Percentiles rank a stretch among this genome's conserved stretches.
These are phyloP conservation scores for Pestalotiopsis sp. DNA, from an alignment of 2,329 filamentous ascomycete species.

Conservation along the genomic window DNA sequence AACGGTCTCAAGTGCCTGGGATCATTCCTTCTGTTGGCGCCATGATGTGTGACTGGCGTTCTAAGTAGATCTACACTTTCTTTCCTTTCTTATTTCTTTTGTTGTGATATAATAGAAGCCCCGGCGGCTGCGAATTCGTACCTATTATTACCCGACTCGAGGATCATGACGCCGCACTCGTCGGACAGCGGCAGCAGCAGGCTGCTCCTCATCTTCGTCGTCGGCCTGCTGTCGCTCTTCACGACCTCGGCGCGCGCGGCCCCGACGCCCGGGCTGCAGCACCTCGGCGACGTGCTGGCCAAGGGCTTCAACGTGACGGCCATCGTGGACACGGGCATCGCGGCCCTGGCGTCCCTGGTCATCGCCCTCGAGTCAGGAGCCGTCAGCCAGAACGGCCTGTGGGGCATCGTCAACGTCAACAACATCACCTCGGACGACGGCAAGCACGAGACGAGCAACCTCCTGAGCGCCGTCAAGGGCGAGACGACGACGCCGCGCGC, in stretches of 20 bases:
- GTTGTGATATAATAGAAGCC: not conserved
- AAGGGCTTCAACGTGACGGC: not conserved
- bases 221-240: not conserved
- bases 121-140: not conserved
- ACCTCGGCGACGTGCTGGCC: not conserved
- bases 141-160: not conserved
- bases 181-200: not conserved
- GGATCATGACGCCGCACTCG: not conserved
- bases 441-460: not conserved
- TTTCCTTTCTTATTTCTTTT: not conserved
- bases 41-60: not conserved
- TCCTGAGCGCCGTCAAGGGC: not conserved
- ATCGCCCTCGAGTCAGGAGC: constrained; percentile 16
- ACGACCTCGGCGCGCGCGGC: not conserved
- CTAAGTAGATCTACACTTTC: not conserved
- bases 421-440: constrained; percentile 11
- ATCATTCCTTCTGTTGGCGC: not conserved
- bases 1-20: not conserved
- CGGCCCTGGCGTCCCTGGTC: constrained; percentile 10
- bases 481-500: not conserved
- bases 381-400: constrained; percentile 13
- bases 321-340: not conserved
- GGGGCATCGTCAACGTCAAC: constrained; percentile 10
- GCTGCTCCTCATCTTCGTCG: not conserved
- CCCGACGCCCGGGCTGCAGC: not conserved